Conservation (phyloP, 2,329 filamentous ascomycete genomes). For the Talaromyces marneffei region DNA sequence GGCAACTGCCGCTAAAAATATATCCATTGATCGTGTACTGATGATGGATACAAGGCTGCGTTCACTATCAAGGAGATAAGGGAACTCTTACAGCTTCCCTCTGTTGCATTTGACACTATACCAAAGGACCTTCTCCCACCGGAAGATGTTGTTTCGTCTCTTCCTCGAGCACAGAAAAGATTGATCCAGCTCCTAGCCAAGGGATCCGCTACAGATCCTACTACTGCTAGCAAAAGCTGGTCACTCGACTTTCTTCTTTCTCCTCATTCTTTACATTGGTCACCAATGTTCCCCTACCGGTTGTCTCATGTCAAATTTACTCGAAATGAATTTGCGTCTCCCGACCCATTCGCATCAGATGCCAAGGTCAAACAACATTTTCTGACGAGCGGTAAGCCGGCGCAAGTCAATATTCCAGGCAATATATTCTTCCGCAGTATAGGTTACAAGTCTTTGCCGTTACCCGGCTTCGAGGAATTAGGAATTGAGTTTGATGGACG, state of each 20-base stretch:
- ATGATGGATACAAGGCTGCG: conserved; percentile 59
- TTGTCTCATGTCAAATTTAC: conserved; percentile 64
- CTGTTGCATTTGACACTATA: conserved; percentile 66
- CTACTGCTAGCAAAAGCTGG: conserved; percentile 62
- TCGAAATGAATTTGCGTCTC: conserved; percentile 46
- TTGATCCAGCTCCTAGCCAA: conserved; percentile 76
- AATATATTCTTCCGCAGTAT: conserved; percentile 85
- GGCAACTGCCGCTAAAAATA: conserved; percentile 16
- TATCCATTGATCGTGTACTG: neutral
- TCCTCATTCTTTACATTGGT: conserved; percentile 61
- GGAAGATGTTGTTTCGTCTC: conserved; percentile 53
- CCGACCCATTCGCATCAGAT: conserved; percentile 48
- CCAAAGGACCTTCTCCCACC: conserved; percentile 60
- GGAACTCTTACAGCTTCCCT: conserved; percentile 73
- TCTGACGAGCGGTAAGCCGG: conserved; percentile 45
- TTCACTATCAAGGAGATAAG: conserved; percentile 94
- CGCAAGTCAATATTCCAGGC: conserved; percentile 52
- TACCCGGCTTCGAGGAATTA: conserved; percentile 67
- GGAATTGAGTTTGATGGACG: conserved; percentile 71
- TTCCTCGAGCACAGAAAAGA: conserved; percentile 70
- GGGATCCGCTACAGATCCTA: conserved; percentile 53
- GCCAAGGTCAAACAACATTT: conserved; percentile 44
- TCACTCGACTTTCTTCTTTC: conserved; percentile 79
- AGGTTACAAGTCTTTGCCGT: conserved; percentile 76
- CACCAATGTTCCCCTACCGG: conserved; percentile 38